These are phyloP conservation scores for Torulaspora delbrueckii DNA, from an alignment of 805 yeast genomes.

Conservation along the genomic window DNA sequence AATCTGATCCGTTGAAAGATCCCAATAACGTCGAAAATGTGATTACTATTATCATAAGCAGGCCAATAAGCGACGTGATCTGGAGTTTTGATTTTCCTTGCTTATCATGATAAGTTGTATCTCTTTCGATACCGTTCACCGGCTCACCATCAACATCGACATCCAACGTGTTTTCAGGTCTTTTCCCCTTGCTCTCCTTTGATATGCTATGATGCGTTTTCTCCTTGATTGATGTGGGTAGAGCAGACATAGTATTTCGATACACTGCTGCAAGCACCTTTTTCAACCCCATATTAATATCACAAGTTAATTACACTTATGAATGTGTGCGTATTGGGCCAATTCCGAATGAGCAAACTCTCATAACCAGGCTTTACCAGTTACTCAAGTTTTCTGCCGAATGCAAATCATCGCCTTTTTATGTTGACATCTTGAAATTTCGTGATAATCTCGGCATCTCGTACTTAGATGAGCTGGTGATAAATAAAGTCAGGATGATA, in stretches of 20 bases:
- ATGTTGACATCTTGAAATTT: not conserved
- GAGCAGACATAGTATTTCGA: not conserved
- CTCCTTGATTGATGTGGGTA: not conserved
- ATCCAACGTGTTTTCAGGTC: not conserved
- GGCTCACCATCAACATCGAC: not conserved
- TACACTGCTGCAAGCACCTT: conserved; percentile 5
- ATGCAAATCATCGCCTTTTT: too few relatives aligned
- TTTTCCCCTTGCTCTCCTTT: not conserved
- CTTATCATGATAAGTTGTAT: not conserved
- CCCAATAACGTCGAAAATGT: conserved; percentile 11
- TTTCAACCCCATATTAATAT: conserved; percentile 7
- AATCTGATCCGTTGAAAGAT: conserved; percentile 42
- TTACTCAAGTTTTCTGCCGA: not conserved
- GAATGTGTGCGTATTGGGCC: too few relatives aligned
- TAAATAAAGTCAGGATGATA: too few relatives aligned
- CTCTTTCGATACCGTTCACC: not conserved
- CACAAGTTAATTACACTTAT: not conserved
- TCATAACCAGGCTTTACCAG: not conserved
- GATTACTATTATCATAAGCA: conserved; percentile 15
- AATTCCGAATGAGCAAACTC: not conserved
- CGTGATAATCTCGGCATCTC: not conserved
- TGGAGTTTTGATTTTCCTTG: conserved; percentile 3
- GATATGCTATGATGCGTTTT: not conserved
- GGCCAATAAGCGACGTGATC: conserved; percentile 15
- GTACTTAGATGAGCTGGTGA: not conserved